A percentile compares a stretch with the other conserved stretches of the same genome.
Evolutionary conservation across 805 yeast species (phyloP).

Genomic region (Komagataella populi): DNA sequence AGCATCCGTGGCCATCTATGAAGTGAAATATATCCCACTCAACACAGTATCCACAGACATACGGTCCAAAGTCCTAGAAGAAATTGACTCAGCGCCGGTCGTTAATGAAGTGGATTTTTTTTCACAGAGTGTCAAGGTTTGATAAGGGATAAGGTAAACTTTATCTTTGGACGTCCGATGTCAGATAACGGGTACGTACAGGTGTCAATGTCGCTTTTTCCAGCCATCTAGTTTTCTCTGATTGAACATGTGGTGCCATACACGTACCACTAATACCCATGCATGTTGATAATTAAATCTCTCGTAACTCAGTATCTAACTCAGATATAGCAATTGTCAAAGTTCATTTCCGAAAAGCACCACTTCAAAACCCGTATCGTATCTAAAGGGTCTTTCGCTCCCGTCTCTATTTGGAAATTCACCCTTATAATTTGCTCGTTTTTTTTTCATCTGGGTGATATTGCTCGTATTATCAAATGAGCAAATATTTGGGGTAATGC

Average conservation of each 20-base stretch:
- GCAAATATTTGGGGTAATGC: neutral
- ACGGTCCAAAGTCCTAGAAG: neutral
- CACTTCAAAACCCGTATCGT: too few relatives aligned
- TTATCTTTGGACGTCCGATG: neutral
- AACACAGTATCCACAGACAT: neutral
- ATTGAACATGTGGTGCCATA: neutral
- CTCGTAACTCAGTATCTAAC: neutral
- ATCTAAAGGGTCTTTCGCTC: neutral
- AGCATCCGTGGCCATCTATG: constrained; percentile 49
- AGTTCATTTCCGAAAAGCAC: neutral
- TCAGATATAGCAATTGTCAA: neutral
- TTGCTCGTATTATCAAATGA: neutral
- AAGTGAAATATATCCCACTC: constrained; percentile 24
- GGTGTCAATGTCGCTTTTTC: neutral
- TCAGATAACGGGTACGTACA: neutral
- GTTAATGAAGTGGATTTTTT: neutral
- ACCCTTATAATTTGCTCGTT: neutral
- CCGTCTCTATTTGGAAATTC: neutral
- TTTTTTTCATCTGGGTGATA: neutral
- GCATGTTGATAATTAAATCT: neutral
- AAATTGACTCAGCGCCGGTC: neutral
- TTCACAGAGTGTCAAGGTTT: neutral
- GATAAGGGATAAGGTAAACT: neutral
- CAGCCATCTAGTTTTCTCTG: neutral
- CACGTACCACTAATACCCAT: neutral